A percentile compares a stretch with the other conserved stretches of the same genome.
Evolutionary conservation across 2,329 filamentous ascomycete genomes (phyloP).

Genomic region (Lecanicillium sp.): DNA sequence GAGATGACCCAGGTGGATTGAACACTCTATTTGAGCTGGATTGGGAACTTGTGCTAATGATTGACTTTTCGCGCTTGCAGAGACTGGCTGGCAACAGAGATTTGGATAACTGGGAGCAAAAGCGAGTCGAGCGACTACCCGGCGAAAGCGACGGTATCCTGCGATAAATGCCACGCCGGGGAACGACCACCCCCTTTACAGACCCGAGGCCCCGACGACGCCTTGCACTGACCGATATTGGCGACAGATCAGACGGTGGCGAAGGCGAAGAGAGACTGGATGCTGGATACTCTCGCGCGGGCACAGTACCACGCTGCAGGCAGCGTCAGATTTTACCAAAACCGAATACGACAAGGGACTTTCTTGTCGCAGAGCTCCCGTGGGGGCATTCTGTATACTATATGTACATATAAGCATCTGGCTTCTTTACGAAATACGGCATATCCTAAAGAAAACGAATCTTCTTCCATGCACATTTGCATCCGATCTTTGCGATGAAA

Average conservation of each 20-base stretch:
- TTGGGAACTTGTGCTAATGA: too few species aligned
- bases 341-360: too few species aligned
- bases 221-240: not conserved
- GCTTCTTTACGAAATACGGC: not conserved
- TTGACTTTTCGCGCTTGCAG: too few species aligned
- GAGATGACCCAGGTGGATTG: too few species aligned
- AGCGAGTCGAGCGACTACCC: conserved; percentile 80
- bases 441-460: too few species aligned
- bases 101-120: conserved; percentile 94
- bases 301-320: not conserved
- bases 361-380: not conserved
- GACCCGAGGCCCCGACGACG: too few species aligned
- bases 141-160: conserved; percentile 86
- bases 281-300: too few species aligned
- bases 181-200: not conserved
- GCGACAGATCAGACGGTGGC: too few species aligned
- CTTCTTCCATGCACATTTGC: too few species aligned
- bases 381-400: not conserved
- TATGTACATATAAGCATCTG: not conserved
- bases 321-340: not conserved
- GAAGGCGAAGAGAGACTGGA: too few species aligned
- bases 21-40: too few species aligned
- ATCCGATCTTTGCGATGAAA: too few species aligned
- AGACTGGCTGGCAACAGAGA: conserved; percentile 64
- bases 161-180: conserved; percentile 26